These are phyloP conservation scores for Salix dunnii DNA, from an alignment of 345 rosid genomes.

Conservation along the genomic window DNA sequence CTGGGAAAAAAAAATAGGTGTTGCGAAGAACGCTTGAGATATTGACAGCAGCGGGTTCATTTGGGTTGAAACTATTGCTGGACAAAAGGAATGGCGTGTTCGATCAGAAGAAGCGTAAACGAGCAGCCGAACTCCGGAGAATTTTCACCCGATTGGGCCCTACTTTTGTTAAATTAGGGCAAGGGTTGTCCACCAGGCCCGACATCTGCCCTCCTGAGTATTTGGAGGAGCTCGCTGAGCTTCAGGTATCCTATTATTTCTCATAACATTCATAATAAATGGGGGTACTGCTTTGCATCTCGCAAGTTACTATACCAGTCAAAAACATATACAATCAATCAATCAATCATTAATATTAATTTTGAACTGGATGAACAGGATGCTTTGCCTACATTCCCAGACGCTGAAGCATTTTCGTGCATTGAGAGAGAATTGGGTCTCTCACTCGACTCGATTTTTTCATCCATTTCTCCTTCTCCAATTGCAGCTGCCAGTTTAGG, in stretches of 20 bases:
- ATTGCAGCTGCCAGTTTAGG: slow-evolving; percentile 96
- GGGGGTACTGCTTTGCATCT: too few relatives aligned
- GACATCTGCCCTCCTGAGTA: slow-evolving; percentile 93
- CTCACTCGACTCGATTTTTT: slow-evolving; percentile 66
- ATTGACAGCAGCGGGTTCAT: slow-evolving; percentile 58
- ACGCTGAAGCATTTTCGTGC: slow-evolving; percentile 82
- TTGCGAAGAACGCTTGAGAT: slow-evolving; percentile 69
- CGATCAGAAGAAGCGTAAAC: slow-evolving; percentile 63
- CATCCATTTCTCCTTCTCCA: slow-evolving; percentile 73
- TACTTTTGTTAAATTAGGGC: slow-evolving; percentile 94
- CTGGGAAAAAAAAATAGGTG: slow-evolving; percentile 34
- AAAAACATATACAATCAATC: too few relatives aligned
- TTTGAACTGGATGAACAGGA: slow-evolving; percentile 49
- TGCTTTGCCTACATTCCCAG: slow-evolving; percentile 94
- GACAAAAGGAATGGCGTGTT: slow-evolving; percentile 65
- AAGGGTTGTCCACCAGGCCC: slow-evolving; percentile 94
- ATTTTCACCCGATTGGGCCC: slow-evolving; percentile 89
- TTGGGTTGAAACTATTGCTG: slow-evolving; percentile 56
- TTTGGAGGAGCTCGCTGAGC: slow-evolving; percentile 82
- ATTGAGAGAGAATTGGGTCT: slow-evolving; percentile 78
- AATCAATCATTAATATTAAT: too few relatives aligned
- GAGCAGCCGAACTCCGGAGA: slow-evolving; percentile 57
- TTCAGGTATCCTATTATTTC: slow-evolving; percentile 54
- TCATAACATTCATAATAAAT: too few relatives aligned
- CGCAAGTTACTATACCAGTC: too few relatives aligned